phyloP scores from a whole-genome alignment of 768 basidiomycete species.

The Leccinum arenicola region DNA sequence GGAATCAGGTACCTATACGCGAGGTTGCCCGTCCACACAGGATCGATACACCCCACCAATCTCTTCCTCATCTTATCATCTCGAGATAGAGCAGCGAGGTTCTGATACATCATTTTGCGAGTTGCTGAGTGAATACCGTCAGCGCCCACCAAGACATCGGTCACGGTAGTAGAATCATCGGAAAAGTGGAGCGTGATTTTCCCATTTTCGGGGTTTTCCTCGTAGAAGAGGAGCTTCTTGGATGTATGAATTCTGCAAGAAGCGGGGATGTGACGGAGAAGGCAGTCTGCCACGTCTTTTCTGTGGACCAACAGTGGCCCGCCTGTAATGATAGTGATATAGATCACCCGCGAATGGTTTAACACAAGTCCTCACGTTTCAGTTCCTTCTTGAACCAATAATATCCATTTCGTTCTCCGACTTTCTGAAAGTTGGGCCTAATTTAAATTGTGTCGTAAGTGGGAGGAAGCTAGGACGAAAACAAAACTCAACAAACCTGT shows the following conservation, averaged over 20 bases:
- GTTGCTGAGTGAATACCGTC: conserved; percentile 43
- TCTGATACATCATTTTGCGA: conserved; percentile 26
- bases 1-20: conserved; percentile 40
- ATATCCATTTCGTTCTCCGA: conserved; percentile 34
- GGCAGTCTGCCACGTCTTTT: conserved; percentile 35
- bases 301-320: conserved; percentile 35
- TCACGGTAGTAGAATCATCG: conserved; percentile 33
- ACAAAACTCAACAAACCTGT: conserved; percentile 7
- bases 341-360: too few species aligned
- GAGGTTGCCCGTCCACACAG: conserved; percentile 36
- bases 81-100: conserved; percentile 7
- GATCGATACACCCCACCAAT: conserved; percentile 28
- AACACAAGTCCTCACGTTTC: conserved; percentile 19
- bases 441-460: neutral
- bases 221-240: conserved; percentile 34
- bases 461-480: neutral
- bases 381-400: conserved; percentile 25
- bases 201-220: conserved; percentile 16
- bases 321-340: conserved; percentile 17
- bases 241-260: conserved; percentile 33
- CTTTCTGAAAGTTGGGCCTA: conserved; percentile 30
- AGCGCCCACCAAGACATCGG: conserved; percentile 42
- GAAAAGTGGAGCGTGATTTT: conserved; percentile 34
- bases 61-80: conserved; percentile 7
- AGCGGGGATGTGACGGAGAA: conserved; percentile 28